A percentile compares a stretch with the other conserved stretches of the same genome.
Evolutionary conservation across 345 rosid species (phyloP).

Genomic region (Punica granatum): DNA sequence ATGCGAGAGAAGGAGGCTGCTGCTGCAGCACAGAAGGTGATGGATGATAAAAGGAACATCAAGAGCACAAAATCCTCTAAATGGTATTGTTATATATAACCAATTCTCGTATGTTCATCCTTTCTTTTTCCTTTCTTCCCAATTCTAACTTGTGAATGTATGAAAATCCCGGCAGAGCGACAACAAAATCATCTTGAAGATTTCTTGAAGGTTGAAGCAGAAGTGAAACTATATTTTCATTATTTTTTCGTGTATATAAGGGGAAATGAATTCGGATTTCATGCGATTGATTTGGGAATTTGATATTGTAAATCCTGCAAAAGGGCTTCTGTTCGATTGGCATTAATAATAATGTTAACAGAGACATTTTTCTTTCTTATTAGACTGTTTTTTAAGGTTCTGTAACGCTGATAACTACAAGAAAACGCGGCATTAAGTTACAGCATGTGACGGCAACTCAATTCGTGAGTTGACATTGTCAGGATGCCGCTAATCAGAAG

Average conservation of each 20-base stretch:
- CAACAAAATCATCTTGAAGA: neutral
- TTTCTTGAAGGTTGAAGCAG: neutral
- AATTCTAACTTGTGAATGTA: neutral
- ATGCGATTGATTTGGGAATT: neutral
- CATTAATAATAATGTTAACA: neutral
- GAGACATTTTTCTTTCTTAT: neutral
- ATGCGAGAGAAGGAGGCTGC: conserved; percentile 57
- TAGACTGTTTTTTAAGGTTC: neutral
- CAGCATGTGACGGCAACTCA: too few relatives aligned
- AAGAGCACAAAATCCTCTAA: conserved; percentile 4
- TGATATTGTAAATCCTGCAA: neutral
- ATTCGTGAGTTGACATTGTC: too few relatives aligned
- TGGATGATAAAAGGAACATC: conserved; percentile 27
- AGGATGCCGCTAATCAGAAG: too few relatives aligned
- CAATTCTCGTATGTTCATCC: neutral
- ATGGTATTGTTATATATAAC: neutral
- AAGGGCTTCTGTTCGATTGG: neutral
- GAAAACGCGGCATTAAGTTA: too few relatives aligned
- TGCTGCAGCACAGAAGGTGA: conserved; percentile 13
- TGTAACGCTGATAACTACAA: neutral
- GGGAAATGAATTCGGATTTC: neutral
- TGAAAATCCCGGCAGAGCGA: neutral
- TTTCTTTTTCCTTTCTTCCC: neutral
- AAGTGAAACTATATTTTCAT: neutral
- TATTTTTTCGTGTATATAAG: neutral